Evolutionary conservation across 805 yeast species (phyloP).

Genomic region (Citeromyces matritensis): DNA sequence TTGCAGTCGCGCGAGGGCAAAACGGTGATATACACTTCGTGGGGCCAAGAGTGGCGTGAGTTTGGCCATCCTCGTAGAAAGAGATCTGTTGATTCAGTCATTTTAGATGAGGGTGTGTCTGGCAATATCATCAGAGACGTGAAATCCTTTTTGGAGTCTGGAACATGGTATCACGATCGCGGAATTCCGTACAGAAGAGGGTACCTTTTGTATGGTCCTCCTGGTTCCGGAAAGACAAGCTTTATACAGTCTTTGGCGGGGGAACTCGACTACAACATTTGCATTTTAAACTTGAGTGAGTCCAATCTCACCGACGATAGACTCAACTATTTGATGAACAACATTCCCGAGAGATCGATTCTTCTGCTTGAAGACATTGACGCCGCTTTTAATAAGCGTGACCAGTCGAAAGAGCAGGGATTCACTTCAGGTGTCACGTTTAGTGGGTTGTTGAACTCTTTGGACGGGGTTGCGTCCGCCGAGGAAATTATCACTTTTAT

Average conservation of each 20-base stretch:
- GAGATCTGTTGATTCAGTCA: constrained; percentile 72
- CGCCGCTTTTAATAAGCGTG: constrained; percentile 83
- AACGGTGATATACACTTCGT: constrained; percentile 84
- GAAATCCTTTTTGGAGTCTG: constrained; percentile 60
- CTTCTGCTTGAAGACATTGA: constrained; percentile 85
- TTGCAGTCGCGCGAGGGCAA: constrained; percentile 77
- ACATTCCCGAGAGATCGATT: constrained; percentile 81
- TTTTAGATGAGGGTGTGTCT: constrained; percentile 64
- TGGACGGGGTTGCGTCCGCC: constrained; percentile 96
- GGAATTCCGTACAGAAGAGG: constrained; percentile 98
- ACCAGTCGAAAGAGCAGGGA: constrained; percentile 64
- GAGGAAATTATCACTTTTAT: constrained; percentile 93
- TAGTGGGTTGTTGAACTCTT: constrained; percentile 83
- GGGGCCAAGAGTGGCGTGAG: constrained; percentile 99
- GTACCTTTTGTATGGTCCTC: constrained; percentile 88
- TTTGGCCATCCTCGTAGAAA: constrained; percentile 92
- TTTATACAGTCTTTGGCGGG: constrained; percentile 96
- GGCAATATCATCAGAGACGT: constrained; percentile 59
- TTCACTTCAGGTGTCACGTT: constrained; percentile 84
- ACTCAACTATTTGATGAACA: constrained; percentile 89
- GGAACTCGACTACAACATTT: constrained; percentile 87
- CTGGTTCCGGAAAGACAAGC: constrained; percentile 94
- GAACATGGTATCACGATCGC: constrained; percentile 85
- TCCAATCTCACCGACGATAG: constrained; percentile 89
- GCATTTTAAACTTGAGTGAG: constrained; percentile 83